Evolutionary conservation across 768 basidiomycete species (phyloP).

Genomic region (Lentinula sp.): DNA sequence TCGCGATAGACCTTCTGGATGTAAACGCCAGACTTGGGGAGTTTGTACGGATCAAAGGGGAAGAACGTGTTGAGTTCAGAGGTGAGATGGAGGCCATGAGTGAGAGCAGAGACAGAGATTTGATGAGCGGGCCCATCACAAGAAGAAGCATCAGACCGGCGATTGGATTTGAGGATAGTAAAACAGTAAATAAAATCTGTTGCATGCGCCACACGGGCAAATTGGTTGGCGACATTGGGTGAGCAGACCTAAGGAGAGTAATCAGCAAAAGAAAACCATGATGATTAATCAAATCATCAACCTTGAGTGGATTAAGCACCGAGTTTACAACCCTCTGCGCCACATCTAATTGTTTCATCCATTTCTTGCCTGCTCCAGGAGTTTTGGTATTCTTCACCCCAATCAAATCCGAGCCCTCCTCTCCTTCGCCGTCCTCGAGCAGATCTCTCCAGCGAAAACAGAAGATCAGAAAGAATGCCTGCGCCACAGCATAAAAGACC

Average conservation of each 20-base stretch:
- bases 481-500: conserved; percentile 88
- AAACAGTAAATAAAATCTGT: conserved; percentile 94
- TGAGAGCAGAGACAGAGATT: conserved; percentile 13
- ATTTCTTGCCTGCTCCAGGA: conserved; percentile 43
- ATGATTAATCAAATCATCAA: conserved; percentile 19
- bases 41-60: conserved; percentile 95
- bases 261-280: conserved; percentile 1
- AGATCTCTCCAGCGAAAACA: conserved; percentile 97
- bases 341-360: conserved; percentile 79
- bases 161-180: conserved; percentile 86
- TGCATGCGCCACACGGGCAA: conserved; percentile 86
- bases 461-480: conserved; percentile 93
- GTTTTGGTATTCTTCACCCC: conserved; percentile 6
- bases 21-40: conserved; percentile 70
- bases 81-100: conserved; percentile 22
- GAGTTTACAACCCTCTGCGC: conserved; percentile 78
- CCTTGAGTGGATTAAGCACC: conserved; percentile 86
- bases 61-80: conserved; percentile 90
- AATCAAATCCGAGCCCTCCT: conserved; percentile 31
- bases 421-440: conserved; percentile 53
- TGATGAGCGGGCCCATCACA: conserved; percentile 10
- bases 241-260: conserved; percentile 66
- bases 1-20: conserved; percentile 85
- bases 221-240: conserved; percentile 84
- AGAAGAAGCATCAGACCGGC: conserved; percentile 46